phyloP scores from a whole-genome alignment of 495 filamentous ascomycete species.

The Cryomyces minteri region DNA sequence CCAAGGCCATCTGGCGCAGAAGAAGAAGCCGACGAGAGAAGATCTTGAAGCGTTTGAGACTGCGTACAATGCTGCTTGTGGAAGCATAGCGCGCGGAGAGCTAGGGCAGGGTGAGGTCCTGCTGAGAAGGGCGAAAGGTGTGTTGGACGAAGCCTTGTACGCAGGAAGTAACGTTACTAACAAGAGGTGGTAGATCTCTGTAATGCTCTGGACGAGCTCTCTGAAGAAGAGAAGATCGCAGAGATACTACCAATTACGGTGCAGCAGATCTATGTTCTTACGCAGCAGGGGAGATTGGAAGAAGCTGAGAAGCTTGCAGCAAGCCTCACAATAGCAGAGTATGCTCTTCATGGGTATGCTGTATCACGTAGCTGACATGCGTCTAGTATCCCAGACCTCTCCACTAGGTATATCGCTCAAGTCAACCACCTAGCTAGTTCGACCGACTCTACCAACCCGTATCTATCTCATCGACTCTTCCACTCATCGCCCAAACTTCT shows the following conservation, averaged over 20 bases:
- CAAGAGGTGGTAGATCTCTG: slow-evolving; percentile 42
- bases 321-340: slow-evolving; percentile 45
- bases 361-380: slow-evolving; percentile 12
- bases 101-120: slow-evolving; percentile 56
- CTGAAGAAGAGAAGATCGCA: slow-evolving; percentile 61
- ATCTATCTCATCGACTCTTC: slow-evolving; percentile 48
- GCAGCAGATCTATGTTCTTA: slow-evolving; percentile 69
- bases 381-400: slow-evolving; percentile 54
- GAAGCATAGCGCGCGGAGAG: slow-evolving; percentile 63
- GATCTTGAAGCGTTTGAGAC: slow-evolving; percentile 87
- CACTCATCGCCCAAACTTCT: slow-evolving; percentile 36
- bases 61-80: slow-evolving; percentile 81
- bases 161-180: not conserved
- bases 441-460: slow-evolving; percentile 49
- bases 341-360: slow-evolving; percentile 10
- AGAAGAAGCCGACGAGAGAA: slow-evolving; percentile 43
- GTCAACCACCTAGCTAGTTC: slow-evolving; percentile 55
- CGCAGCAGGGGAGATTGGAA: slow-evolving; percentile 48
- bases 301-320: slow-evolving; percentile 52
- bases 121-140: slow-evolving; percentile 62
- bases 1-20: slow-evolving; percentile 28
- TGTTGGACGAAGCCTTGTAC: slow-evolving; percentile 1
- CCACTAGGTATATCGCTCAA: slow-evolving; percentile 58
- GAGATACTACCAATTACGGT: slow-evolving; percentile 75
- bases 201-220: slow-evolving; percentile 62